Evolutionary conservation across 805 yeast species (phyloP).

Genomic region (Lipomyces yamanashiensis): DNA sequence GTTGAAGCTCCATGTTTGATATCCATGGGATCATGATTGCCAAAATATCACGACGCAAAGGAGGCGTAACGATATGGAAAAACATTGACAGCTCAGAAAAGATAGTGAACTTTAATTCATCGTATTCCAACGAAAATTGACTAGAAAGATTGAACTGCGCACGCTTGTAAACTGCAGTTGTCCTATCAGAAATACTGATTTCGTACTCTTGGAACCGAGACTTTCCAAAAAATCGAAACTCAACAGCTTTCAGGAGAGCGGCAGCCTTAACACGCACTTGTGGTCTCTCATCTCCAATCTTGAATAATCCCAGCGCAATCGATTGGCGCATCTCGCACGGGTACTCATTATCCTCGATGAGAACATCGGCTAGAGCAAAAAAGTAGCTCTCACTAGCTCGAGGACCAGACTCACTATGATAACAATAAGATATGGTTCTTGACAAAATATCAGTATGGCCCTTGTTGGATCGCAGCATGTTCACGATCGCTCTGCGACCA

Average conservation of each 20-base stretch:
- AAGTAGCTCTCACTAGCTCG: conserved; percentile 71
- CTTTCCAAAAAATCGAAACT: conserved; percentile 60
- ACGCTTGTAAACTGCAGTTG: conserved; percentile 83
- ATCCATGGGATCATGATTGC: conserved; percentile 90
- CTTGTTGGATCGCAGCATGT: conserved; percentile 65
- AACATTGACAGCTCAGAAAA: conserved; percentile 74
- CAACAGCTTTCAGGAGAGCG: conserved; percentile 68
- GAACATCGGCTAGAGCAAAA: conserved; percentile 67
- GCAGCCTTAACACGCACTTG: conserved; percentile 76
- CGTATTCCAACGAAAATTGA: conserved; percentile 63
- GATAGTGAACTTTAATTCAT: conserved; percentile 64
- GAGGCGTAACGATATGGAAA: conserved; percentile 63
- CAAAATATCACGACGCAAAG: conserved; percentile 74
- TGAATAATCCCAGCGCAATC: conserved; percentile 74
- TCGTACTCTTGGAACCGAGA: conserved; percentile 61
- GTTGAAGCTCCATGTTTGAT: conserved; percentile 72
- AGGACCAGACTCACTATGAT: conserved; percentile 56
- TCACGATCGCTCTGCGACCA: conserved; percentile 73
- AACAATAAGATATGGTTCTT: conserved; percentile 75
- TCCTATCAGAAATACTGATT: conserved; percentile 72
- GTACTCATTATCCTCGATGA: conserved; percentile 55
- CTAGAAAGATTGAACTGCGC: conserved; percentile 81
- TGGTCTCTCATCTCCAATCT: conserved; percentile 72
- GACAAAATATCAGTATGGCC: conserved; percentile 56
- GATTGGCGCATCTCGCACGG: conserved; percentile 66